Evolutionary conservation across 257 asterid genomes (phyloP).

Genomic region (Ajuga chamaepitys): DNA sequence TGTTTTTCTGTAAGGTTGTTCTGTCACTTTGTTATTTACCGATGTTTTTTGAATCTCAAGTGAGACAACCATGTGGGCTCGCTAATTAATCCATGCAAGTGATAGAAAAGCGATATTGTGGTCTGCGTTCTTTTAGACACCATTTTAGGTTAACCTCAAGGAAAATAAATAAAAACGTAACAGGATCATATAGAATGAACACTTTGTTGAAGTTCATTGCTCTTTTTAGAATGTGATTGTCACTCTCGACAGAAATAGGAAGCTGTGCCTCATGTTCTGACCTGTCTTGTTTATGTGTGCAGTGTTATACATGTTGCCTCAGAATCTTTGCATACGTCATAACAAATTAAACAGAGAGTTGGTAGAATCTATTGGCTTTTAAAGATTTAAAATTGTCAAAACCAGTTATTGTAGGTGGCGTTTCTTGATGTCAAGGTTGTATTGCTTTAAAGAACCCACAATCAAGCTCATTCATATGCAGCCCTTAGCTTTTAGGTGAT

Average conservation of each 20-base stretch:
- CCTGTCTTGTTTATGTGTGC: neutral
- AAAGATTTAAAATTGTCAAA: neutral
- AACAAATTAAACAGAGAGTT: neutral
- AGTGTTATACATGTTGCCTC: neutral
- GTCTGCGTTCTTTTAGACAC: neutral
- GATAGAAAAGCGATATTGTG: neutral
- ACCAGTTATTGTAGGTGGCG: neutral
- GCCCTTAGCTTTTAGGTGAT: neutral
- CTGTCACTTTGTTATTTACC: neutral
- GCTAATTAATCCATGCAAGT: neutral
- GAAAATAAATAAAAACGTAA: neutral
- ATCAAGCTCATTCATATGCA: neutral
- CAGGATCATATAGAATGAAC: neutral
- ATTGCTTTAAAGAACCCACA: neutral
- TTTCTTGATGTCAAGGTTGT: neutral
- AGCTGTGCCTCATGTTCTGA: neutral
- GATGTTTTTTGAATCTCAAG: neutral
- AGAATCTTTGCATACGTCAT: neutral
- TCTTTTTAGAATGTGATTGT: neutral
- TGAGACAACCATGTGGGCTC: neutral
- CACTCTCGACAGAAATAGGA: neutral
- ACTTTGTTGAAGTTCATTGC: neutral
- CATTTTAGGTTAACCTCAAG: neutral
- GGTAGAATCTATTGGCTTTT: neutral
- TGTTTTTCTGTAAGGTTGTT: neutral